Percentiles rank a stretch among this genome's conserved stretches.
phyloP scores from a whole-genome alignment of 192 early-diverging fungal species.

The Entomortierella parvispora region DNA sequence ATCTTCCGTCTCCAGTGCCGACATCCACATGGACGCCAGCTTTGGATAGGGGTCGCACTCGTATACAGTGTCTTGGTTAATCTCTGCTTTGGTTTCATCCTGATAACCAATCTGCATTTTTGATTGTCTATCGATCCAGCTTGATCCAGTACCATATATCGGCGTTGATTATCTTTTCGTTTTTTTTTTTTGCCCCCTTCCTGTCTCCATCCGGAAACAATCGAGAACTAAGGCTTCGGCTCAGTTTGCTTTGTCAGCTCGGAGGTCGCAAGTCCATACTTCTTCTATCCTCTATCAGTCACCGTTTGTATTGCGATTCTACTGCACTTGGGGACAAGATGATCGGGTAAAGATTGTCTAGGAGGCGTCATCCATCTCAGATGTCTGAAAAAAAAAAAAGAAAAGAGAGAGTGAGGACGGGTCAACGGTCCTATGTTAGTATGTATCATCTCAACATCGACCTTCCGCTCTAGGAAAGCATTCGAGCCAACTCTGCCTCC shows the following conservation, averaged over 20 bases:
- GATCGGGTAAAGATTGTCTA: slow-evolving; percentile 19
- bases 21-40: slow-evolving; percentile 20
- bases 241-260: slow-evolving; percentile 35
- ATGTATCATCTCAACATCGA: too few species aligned
- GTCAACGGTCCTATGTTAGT: too few species aligned
- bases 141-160: slow-evolving; percentile 19
- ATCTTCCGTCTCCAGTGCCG: background rate
- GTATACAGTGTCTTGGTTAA: slow-evolving; percentile 17
- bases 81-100: slow-evolving; percentile 17
- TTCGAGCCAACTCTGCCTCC: slow-evolving; percentile 2
- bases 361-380: too few species aligned
- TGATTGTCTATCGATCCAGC: slow-evolving; percentile 15
- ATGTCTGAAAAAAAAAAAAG: too few species aligned
- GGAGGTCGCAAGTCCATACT: slow-evolving; percentile 5
- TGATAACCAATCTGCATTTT: slow-evolving; percentile 38
- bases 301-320: slow-evolving; percentile 21
- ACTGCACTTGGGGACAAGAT: slow-evolving; percentile 29
- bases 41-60: slow-evolving; percentile 15
- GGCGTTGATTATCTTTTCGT: slow-evolving; percentile 14
- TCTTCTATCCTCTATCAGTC: slow-evolving; percentile 31
- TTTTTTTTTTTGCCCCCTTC: slow-evolving; percentile 18
- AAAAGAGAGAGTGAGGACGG: too few species aligned
- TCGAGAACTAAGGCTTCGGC: slow-evolving; percentile 32
- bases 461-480: too few species aligned
- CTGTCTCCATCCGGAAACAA: slow-evolving; percentile 14